These are phyloP conservation scores for Colletotrichum lini DNA, from an alignment of 2,329 filamentous ascomycete species.

Conservation along the genomic window DNA sequence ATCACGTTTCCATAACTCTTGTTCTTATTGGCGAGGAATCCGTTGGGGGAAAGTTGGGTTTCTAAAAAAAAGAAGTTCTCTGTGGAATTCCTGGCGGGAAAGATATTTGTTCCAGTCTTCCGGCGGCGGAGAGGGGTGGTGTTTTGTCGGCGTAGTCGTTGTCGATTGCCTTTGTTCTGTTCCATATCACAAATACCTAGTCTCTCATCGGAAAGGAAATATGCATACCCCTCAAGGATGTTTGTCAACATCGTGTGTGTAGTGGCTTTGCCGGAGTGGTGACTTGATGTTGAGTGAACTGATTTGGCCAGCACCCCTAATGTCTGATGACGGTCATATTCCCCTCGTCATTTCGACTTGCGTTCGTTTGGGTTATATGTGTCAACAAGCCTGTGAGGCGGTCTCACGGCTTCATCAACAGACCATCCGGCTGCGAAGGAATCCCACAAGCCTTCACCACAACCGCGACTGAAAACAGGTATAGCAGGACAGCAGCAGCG, in stretches of 20 bases:
- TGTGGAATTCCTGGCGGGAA: conserved; percentile 45
- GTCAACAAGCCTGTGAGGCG: too few relatives aligned
- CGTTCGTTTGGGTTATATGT: too few relatives aligned
- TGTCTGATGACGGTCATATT: too few relatives aligned
- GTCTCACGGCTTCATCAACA: too few relatives aligned
- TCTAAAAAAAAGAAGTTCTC: conserved; percentile 35
- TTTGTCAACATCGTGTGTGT: neutral
- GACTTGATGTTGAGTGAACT: too few relatives aligned
- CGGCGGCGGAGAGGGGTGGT: conserved; percentile 38
- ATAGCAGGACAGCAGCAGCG: too few relatives aligned
- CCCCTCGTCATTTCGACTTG: too few relatives aligned
- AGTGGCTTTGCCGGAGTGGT: neutral
- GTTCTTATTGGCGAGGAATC: conserved; percentile 46
- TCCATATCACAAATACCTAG: conserved; percentile 41
- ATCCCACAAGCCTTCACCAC: too few relatives aligned
- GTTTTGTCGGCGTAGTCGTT: conserved; percentile 40
- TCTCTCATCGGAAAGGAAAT: conserved; percentile 38
- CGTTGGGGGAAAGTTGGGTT: conserved; percentile 42
- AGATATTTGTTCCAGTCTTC: conserved; percentile 19
- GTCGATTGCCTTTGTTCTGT: conserved; percentile 5
- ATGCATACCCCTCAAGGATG: conserved; percentile 37
- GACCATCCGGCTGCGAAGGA: too few relatives aligned
- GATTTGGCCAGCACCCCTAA: too few relatives aligned
- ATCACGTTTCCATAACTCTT: conserved; percentile 24
- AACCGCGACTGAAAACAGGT: too few relatives aligned